Evolutionary conservation across 345 rosid species (phyloP), one percentile per base, ranked within the genome.

Genomic region (Salix udensis): DNA sequence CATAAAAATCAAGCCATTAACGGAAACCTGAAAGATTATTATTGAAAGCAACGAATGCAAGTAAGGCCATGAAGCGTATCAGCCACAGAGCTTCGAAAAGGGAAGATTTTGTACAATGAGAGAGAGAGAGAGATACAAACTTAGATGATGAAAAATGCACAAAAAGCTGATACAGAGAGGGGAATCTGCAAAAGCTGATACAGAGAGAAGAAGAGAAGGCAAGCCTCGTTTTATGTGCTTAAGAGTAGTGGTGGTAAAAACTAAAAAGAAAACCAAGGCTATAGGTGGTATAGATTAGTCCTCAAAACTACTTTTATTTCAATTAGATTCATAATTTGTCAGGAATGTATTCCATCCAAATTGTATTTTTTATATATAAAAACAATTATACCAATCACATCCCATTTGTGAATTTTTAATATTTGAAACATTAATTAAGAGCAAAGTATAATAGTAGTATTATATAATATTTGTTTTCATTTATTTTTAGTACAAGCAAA

Each of bases 201-300:
- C 70, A 73, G 72, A 40, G 72, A 53, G 73, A 2, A 61, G 44
- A 50, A 40, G 82, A 77, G 68, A 39, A 21, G 39, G 70, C 18
- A 12, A 36, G 24, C 58, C 86, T 87, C 87, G 89, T 58, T 79
- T 34, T 42, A 72, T 65, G 88, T 80, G 88, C 21, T 12, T 50
- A 16, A 2, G 44, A 40, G 44, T 64, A 58, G 21, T 30, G 13
- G 26, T 53, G 11, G 10, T 21, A 2, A 21, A 53, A 21, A 7
- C 3, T 21, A 2, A 21, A 53, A 21, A 7, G 23, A 53, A 53
- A 53, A 53, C 24, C 60, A 21, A 52, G 7, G 58, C 58, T 18
- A 19, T 2, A 18, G 18, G 50, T 4, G 18, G 5, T 46, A 1
- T 46, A 12, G 50, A 46, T 13, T 46, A 46, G 50, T 3, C 50